Base-by-base conservation (phyloP, 1,139 yeast genomes). In the Yamadazyma siamensis region DNA sequence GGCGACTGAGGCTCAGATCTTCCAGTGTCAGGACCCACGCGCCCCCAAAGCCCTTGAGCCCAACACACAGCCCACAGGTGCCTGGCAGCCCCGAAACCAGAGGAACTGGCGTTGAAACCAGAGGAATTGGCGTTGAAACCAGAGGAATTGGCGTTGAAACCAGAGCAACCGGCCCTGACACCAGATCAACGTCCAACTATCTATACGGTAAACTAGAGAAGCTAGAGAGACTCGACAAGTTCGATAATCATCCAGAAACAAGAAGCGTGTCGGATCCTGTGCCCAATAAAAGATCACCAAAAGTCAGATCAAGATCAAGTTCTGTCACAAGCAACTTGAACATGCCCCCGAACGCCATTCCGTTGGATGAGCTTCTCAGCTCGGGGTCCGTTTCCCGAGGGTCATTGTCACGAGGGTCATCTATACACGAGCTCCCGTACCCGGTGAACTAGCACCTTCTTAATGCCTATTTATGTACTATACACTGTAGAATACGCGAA, bases 321-420 rank as follows among this genome's bases (percentile, higher is more conserved):
- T 29, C 36, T 6, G 15, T 21, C 11, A 20, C 37, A 5, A 32
- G 30, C 19, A 33, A 29, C 9, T 19, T 34, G 6, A 34, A 37
- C 13, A 9, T 37, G 4, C 41, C 41, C 2, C 35, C 38, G 3
- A 37, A 32, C 17, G 36, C 38, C 15, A 25, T 37, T 13, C 33
- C 41, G 3, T 31, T 37, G 7, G 38, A 34, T 12, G 29, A 34
- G 24, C 6, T 32, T 25, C 7, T 25, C 8, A 16, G 11, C 15
- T 32, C 33, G 25, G 25, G 28, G 9, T 8, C 10, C 4, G n/a
- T n/a, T n/a, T n/a, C n/a, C n/a, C n/a, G n/a, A n/a, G n/a, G n/a
- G n/a, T n/a, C n/a, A n/a, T n/a, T n/a, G n/a, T 13, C 17, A 5
- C 23, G 39, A 13, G 31, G 32, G n/a, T 25, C 36, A 4, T 29